Evolutionary conservation across 345 rosid species (phyloP), one percentile per base, ranked within the genome.

Genomic region (Pseudoturritis turrita): DNA sequence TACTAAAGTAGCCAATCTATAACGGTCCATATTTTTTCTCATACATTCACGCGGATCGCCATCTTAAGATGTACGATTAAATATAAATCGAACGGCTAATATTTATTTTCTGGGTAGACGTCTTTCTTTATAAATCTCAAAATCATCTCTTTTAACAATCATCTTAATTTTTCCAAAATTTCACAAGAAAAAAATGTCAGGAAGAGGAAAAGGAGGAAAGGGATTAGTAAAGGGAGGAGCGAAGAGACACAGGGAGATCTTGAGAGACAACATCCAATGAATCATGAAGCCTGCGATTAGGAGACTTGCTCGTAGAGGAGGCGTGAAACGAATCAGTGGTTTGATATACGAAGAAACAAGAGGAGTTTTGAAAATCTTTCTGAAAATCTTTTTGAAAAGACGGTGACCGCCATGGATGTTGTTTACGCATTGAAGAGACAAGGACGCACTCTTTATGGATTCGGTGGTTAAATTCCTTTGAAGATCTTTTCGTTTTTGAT

Each of bases 191-290:
- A 54, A 35, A 61, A 81, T 76, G 83, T 80, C 83, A 26, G 83
- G 83, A 62, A 75, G 83, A 68, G 81, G 83, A 31, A 80, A 80
- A 36, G 83, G 81, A 53, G 83, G 83, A 8, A 80, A 80, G 21
- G 83, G 83, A n/a, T 41, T 80, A 11, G 83, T 81, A 3, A 80
- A 80, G 60, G 83, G 83, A 69, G 83, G 83, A 45, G 83, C 83
- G 0, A 80, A 80, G 36, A 51, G 83, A 2, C 83, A 80, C 73
- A 73, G 83, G 39, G 77, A 80, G 37, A 78, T 80, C 0, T 78
- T 80, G 1, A 26, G 82, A 5, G 82, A 79, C 29, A 79, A 79
- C 71, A 79, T 79, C 13, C 82, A 79, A 50, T 79, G 82, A 14
- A 79, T 79, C 73, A 79, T 79, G 3, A 79, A 79, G 82, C 82